A percentile compares a stretch with the other conserved stretches of the same genome.
phyloP scores from a whole-genome alignment of 139 green algal species.

The Spirogloea muscicola region DNA sequence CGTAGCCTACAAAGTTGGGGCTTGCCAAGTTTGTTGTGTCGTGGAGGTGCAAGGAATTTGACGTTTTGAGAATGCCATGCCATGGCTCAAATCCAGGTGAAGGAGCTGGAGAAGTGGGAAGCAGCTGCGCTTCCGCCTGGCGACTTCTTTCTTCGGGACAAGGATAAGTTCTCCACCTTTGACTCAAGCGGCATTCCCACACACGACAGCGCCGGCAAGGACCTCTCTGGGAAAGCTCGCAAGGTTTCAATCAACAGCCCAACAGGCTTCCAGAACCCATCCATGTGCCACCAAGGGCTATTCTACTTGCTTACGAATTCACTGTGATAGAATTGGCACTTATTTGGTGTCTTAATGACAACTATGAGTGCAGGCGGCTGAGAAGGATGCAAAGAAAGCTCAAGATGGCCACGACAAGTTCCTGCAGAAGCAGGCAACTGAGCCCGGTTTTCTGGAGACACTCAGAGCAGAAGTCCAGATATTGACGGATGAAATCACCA shows the following conservation, averaged over 20 bases:
- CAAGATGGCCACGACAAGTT: conserved; percentile 17
- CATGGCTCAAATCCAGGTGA: conserved; percentile 42
- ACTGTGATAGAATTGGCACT: no score
- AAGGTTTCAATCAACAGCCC: no score
- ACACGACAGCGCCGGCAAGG: conserved; percentile 68
- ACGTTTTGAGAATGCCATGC: conserved; percentile 7
- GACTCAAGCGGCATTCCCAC: conserved; percentile 71
- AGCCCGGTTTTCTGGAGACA: conserved; percentile 29
- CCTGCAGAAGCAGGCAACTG: conserved; percentile 13
- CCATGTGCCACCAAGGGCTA: no score
- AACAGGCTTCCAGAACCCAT: no score
- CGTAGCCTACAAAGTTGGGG: no score
- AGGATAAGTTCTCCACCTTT: conserved; percentile 58
- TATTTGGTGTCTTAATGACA: no score
- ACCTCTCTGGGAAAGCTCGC: conserved; percentile 48
- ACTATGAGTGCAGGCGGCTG: conserved; percentile 16
- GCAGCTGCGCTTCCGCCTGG: conserved; percentile 7
- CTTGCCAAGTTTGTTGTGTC: no score
- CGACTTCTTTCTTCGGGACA: conserved; percentile 21
- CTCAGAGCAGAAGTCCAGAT: conserved; percentile 3
- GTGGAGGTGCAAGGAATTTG: conserved; percentile 42
- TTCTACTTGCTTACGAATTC: no score
- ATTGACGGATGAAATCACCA: conserved; percentile 17
- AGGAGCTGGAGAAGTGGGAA: conserved; percentile 59
- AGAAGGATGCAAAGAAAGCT: conserved; percentile 42